These are phyloP conservation scores for Pueraria montana DNA, from an alignment of 306 rosid species.

Conservation along the genomic window DNA sequence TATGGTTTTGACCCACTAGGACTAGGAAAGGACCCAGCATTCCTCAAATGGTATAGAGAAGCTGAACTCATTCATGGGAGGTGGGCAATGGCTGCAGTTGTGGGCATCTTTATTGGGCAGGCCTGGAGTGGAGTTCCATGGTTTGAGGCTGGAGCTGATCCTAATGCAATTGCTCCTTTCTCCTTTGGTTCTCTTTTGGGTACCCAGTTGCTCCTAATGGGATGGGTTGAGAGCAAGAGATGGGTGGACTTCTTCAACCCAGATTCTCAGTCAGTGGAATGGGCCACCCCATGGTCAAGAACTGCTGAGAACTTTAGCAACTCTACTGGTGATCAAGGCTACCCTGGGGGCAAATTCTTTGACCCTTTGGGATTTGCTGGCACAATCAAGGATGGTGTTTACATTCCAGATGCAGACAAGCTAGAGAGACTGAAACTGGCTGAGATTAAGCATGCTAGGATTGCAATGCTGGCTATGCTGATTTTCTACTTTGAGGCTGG, in stretches of 20 bases:
- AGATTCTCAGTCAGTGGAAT: constrained; percentile 91
- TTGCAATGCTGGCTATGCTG: constrained; percentile 95
- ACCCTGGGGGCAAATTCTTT: constrained; percentile 96
- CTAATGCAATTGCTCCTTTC: constrained; percentile 92
- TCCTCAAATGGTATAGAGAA: constrained; percentile 98
- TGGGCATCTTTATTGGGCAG: constrained; percentile 94
- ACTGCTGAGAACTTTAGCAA: constrained; percentile 91
- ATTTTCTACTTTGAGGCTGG: constrained; percentile 92
- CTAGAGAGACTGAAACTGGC: constrained; percentile 88
- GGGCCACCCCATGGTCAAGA: constrained; percentile 99
- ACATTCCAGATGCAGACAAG: constrained; percentile 78
- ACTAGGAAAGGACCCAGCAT: constrained; percentile 91
- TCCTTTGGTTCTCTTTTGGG: constrained; percentile 96
- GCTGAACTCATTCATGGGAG: constrained; percentile 99
- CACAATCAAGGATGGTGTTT: constrained; percentile 65
- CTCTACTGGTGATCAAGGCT: constrained; percentile 92
- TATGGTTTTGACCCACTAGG: constrained; percentile 96
- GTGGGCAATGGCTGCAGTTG: constrained; percentile 98
- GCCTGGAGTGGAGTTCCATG: constrained; percentile 99
- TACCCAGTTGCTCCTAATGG: constrained; percentile 93
- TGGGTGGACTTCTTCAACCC: constrained; percentile 99
- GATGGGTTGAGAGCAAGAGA: constrained; percentile 97
- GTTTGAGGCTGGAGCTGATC: constrained; percentile 98
- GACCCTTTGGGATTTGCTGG: constrained; percentile 90
- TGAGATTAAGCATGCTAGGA: constrained; percentile 93